phyloP scores from a whole-genome alignment of 1,284 basidiomycete genomes.

The Leccinum angustisporum region DNA sequence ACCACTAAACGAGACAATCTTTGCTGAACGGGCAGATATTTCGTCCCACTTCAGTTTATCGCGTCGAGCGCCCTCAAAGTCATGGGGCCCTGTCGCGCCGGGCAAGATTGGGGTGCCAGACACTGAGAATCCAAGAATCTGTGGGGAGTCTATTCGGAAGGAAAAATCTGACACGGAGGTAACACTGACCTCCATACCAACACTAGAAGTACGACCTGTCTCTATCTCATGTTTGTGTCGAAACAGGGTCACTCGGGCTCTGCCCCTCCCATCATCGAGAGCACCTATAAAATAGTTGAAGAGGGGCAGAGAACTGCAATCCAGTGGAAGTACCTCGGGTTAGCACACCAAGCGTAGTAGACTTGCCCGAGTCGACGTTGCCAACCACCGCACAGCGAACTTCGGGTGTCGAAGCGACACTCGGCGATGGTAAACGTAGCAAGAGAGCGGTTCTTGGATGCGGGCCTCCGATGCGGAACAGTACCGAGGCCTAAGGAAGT shows the following conservation, averaged over 20 bases:
- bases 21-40: constrained; percentile 88
- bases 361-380: constrained; percentile 93
- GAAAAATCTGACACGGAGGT: not conserved
- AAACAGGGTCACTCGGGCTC: constrained; percentile 90
- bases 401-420: constrained; percentile 75
- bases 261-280: constrained; percentile 93
- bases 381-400: constrained; percentile 95
- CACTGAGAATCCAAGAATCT: constrained; percentile 86
- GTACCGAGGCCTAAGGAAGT: constrained; percentile 48
- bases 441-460: constrained; percentile 60
- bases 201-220: constrained; percentile 90
- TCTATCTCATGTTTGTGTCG: constrained; percentile 98
- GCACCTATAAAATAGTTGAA: constrained; percentile 54
- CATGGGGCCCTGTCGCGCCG: constrained; percentile 50
- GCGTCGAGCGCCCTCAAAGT: constrained; percentile 63
- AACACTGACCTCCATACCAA: constrained; percentile 85
- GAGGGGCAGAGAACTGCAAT: constrained; percentile 10
- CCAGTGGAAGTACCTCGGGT: constrained; percentile 56
- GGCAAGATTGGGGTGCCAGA: constrained; percentile 78
- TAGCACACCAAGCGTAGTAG: constrained; percentile 87
- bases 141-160: constrained; percentile 1
- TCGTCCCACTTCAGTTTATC: constrained; percentile 96
- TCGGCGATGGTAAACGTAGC: constrained; percentile 69
- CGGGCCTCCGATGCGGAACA: constrained; percentile 47
- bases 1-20: constrained; percentile 95